phyloP scores from a whole-genome alignment of 2,329 filamentous ascomycete species.

The Pleoardoris graminearum region DNA sequence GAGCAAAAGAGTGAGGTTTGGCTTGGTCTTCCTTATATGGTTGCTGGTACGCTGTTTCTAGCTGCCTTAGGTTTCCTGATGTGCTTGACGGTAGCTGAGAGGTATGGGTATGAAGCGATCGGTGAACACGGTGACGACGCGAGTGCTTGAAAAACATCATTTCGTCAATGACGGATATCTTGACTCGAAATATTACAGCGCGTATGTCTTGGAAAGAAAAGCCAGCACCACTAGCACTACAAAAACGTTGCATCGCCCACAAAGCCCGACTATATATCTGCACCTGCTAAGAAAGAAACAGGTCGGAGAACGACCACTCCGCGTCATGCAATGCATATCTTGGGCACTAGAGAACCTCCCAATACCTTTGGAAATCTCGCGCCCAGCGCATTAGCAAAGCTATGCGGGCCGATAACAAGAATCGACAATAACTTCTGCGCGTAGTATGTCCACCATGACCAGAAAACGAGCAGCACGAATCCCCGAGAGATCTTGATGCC shows the following conservation, averaged over 20 bases:
- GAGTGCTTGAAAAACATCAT: too few species aligned
- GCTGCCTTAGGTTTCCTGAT: conserved; percentile 6
- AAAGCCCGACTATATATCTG: neutral
- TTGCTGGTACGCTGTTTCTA: conserved; percentile 15
- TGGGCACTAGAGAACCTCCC: conserved; percentile 6
- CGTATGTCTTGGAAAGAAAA: too few species aligned
- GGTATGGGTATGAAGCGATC: neutral
- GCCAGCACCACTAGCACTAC: too few species aligned
- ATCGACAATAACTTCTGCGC: conserved; percentile 3
- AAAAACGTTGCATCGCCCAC: too few species aligned
- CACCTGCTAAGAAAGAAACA: neutral
- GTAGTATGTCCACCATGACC: conserved; percentile 11
- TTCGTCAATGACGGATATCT: too few species aligned
- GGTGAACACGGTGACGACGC: neutral
- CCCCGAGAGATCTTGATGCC: conserved; percentile 3
- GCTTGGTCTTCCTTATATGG: conserved; percentile 18
- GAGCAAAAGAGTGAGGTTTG: conserved; percentile 2
- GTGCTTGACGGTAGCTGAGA: neutral
- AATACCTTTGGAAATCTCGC: neutral
- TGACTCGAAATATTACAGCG: too few species aligned
- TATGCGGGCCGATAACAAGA: conserved; percentile 3
- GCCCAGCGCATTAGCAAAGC: neutral
- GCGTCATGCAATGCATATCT: conserved; percentile 9
- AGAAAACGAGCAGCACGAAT: conserved; percentile 8
- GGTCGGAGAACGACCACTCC: conserved; percentile 6